A percentile compares a stretch with the other conserved stretches of the same genome.
These are phyloP conservation scores for Leccinum ambiguum DNA, from an alignment of 1,284 basidiomycete genomes.

Conservation along the genomic window DNA sequence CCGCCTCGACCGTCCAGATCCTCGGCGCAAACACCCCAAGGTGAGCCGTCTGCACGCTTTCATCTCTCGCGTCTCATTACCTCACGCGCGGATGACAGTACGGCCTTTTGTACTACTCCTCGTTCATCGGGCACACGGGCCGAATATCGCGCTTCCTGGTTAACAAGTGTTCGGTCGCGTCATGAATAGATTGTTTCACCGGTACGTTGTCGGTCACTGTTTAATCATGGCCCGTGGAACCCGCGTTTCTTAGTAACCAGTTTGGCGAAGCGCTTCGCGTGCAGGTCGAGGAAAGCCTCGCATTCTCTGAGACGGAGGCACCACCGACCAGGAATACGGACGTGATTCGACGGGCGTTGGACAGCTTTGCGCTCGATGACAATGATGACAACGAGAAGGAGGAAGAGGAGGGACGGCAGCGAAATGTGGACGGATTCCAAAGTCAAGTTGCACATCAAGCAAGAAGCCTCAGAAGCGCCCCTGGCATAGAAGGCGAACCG, in stretches of 20 bases:
- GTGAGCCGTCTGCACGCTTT: neutral
- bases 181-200: conserved; percentile 96
- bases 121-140: conserved; percentile 98
- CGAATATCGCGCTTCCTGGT: conserved; percentile 97
- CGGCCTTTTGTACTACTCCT: conserved; percentile 90
- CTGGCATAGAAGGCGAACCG: too few relatives aligned
- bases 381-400: conserved; percentile 60
- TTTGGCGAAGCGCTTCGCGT: conserved; percentile 93
- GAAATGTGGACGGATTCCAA: conserved; percentile 10
- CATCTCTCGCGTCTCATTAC: neutral
- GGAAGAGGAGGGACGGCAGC: neutral
- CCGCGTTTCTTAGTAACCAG: conserved; percentile 52
- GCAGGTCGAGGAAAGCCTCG: conserved; percentile 95
- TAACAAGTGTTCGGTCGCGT: conserved; percentile 99
- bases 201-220: conserved; percentile 45
- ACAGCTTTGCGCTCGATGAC: conserved; percentile 73
- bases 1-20: too few relatives aligned
- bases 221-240: neutral
- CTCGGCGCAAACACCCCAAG: too few relatives aligned
- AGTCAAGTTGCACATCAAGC: too few relatives aligned
- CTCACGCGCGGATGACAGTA: conserved; percentile 52
- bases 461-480: too few relatives aligned
- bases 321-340: conserved; percentile 87
- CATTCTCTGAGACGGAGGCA: conserved; percentile 91
- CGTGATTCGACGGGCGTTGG: conserved; percentile 86